A percentile compares a stretch with the other conserved stretches of the same genome.
phyloP scores from a whole-genome alignment of 176 grass and related monocot genomes.

The Carex pumila region DNA sequence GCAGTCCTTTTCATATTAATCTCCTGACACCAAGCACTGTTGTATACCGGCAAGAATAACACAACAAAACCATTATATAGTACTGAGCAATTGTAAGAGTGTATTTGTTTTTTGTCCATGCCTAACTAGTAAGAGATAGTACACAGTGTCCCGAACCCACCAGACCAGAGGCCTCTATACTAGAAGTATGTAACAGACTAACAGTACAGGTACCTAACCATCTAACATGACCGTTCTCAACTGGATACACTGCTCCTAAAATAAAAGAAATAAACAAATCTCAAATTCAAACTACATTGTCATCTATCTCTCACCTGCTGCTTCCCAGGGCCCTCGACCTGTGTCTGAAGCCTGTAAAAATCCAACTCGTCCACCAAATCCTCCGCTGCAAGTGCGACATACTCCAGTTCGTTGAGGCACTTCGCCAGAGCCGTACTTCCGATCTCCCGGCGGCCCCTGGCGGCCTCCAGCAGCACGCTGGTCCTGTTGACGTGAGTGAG shows the following conservation, averaged over 20 bases:
- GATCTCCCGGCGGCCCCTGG: slow-evolving; percentile 14
- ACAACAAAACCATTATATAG: neutral
- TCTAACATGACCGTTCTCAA: neutral
- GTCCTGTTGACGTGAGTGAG: neutral
- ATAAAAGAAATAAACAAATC: neutral
- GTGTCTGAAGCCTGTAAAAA: slow-evolving; percentile 9
- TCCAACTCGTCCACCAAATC: slow-evolving; percentile 23
- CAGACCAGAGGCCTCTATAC: neutral
- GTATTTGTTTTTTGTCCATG: neutral
- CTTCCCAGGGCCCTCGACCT: neutral
- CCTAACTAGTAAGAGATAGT: neutral
- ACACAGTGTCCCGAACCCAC: neutral
- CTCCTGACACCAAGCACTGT: neutral
- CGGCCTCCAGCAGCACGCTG: slow-evolving; percentile 6
- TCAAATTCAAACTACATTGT: neutral
- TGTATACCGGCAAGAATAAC: neutral
- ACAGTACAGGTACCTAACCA: neutral
- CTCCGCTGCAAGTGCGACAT: neutral
- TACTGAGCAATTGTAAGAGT: neutral
- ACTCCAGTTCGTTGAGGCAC: neutral
- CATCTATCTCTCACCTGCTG: neutral
- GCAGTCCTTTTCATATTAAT: neutral
- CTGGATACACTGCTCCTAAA: neutral
- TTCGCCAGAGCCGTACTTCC: neutral
- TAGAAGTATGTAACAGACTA: neutral